Base-by-base conservation (phyloP, 2,329 filamentous ascomycete species). In the Ambrosiella beaveri region DNA sequence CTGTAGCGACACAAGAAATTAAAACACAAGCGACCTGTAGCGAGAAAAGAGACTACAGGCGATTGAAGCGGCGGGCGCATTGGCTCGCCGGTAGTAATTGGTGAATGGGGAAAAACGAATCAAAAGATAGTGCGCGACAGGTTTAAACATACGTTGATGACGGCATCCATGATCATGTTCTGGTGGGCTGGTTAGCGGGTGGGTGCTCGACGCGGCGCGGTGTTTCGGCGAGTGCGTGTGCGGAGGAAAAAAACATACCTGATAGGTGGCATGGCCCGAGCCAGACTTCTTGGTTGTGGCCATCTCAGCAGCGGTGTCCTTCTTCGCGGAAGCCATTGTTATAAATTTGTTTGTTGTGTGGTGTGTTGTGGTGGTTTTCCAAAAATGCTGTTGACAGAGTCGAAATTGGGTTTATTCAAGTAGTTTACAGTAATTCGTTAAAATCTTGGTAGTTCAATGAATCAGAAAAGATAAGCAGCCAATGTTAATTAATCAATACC, bases 111-210 rank as follows among this genome's bases (percentile, higher is more conserved):
- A 41, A 56, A 50, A 44, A 17, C 15, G n/a, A 53, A 44, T 47
- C 40, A 13, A 57, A 54, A 41, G 47, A 57, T 61, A 58, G 50
- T 52, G 55, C 60, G 59, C 58, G 56, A 62, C 45, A 17, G 66
- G 65, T 65, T 64, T 57, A 62, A 64, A 45, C 73, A 68, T 80
- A 81, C 78, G 70, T 75, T 73, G 67, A 79, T 69, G 66, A 81
- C 81, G 57, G 77, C 78, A 67, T 81, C 78, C 57, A 74, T 78
- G 67, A 81, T 81, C 78, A 81, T 81, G 66, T 80, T 78, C 78
- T 81, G 61, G 40, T 62, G 40, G 1, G 2, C 38, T 38, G 7
- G 66, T 76, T 69, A 75, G 72, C 49, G 54, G 7, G 5, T 47
- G n/a, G 39, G 11, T 47, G 7, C 17, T 47, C 13, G 13, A 47